Evolutionary conservation across 1,284 basidiomycete genomes (phyloP).

Genomic region (Vanrija sp.): DNA sequence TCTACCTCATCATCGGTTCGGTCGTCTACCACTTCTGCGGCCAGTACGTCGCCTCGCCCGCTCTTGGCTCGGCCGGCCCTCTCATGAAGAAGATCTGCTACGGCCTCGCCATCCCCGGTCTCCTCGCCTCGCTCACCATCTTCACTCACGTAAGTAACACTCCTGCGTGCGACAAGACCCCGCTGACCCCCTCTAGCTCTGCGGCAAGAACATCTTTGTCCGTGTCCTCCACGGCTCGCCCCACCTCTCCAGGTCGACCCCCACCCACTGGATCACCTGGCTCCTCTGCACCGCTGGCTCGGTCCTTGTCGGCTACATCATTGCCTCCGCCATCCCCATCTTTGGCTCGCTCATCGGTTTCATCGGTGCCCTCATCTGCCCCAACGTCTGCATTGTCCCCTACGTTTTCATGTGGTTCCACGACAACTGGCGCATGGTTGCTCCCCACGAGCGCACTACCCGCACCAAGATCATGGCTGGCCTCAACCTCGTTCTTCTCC

Average conservation of each 20-base stretch:
- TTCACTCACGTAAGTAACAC: slow-evolving; percentile 27
- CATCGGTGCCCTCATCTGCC: slow-evolving; percentile 30
- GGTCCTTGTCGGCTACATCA: slow-evolving; percentile 14
- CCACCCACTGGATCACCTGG: slow-evolving; percentile 60
- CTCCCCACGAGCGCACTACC: slow-evolving; percentile 4
- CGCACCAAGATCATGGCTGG: neutral
- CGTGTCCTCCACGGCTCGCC: slow-evolving; percentile 57
- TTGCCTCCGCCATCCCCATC: slow-evolving; percentile 24
- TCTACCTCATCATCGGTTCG: slow-evolving; percentile 30
- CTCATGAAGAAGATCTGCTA: slow-evolving; percentile 44
- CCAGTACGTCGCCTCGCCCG: slow-evolving; percentile 28
- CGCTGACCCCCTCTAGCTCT: slow-evolving; percentile 13
- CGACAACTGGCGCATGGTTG: slow-evolving; percentile 25
- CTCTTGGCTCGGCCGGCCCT: slow-evolving; percentile 44
- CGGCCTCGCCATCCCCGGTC: slow-evolving; percentile 41
- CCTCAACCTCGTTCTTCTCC: slow-evolving; percentile 17
- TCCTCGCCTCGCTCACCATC: slow-evolving; percentile 36
- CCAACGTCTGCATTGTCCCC: slow-evolving; percentile 18
- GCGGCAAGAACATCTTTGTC: slow-evolving; percentile 62
- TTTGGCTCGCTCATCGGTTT: slow-evolving; percentile 30
- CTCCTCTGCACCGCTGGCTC: slow-evolving; percentile 47
- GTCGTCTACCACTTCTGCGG: slow-evolving; percentile 20
- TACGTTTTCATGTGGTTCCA: slow-evolving; percentile 34
- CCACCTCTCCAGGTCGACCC: slow-evolving; percentile 60
- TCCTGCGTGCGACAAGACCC: neutral